Evolutionary conservation across 257 asterid genomes (phyloP).

Genomic region (Plantago ovata): DNA sequence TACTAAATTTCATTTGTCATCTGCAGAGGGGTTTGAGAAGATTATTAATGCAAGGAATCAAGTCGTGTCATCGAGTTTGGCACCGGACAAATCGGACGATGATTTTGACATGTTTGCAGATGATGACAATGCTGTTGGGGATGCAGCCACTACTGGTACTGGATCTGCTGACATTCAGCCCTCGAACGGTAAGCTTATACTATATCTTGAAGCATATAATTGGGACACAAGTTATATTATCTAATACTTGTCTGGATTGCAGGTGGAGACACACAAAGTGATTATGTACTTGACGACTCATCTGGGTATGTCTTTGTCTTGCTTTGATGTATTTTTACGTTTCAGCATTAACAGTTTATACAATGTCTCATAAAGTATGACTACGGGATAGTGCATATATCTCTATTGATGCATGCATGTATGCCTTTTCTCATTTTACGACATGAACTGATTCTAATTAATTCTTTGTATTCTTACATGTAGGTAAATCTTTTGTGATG

Average conservation of each 20-base stretch:
- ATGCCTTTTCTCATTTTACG: slow-evolving; percentile 3
- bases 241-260: slow-evolving; percentile 33
- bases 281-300: slow-evolving; percentile 74
- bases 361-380: neutral
- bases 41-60: slow-evolving; percentile 51
- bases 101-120: slow-evolving; percentile 82
- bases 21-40: slow-evolving; percentile 83
- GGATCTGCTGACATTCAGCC: slow-evolving; percentile 33
- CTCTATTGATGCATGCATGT: slow-evolving; percentile 10
- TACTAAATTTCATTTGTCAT: slow-evolving; percentile 13
- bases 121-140: slow-evolving; percentile 43
- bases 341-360: neutral
- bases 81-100: slow-evolving; percentile 42
- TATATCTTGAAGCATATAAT: slow-evolving; percentile 23
- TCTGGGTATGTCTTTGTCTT: slow-evolving; percentile 59
- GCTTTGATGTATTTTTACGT: slow-evolving; percentile 5
- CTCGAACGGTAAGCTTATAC: slow-evolving; percentile 39
- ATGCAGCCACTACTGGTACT: slow-evolving; percentile 42
- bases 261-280: slow-evolving; percentile 66
- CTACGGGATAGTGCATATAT: neutral
- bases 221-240: slow-evolving; percentile 5
- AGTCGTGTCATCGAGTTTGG: slow-evolving; percentile 29
- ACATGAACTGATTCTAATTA: neutral
- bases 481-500: neutral
- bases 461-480: slow-evolving; percentile 11